Evolutionary conservation across 2,329 filamentous ascomycete genomes (phyloP).

Genomic region (Neoscytalidium dimidiatum): DNA sequence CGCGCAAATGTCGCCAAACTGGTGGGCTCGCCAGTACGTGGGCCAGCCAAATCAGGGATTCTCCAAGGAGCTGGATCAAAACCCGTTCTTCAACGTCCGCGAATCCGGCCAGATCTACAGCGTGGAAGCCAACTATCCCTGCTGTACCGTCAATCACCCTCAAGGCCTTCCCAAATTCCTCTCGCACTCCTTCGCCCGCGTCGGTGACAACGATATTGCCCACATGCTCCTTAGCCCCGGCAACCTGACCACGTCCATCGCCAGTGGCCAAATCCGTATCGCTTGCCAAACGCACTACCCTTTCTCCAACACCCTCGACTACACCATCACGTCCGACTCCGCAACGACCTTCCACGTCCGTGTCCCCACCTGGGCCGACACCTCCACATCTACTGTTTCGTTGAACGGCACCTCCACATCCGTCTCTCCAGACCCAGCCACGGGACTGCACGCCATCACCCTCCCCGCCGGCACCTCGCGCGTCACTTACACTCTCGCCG

Average conservation of each 20-base stretch:
- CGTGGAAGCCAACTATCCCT: conserved; percentile 53
- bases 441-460: conserved; percentile 41
- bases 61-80: conserved; percentile 41
- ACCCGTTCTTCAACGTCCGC: conserved; percentile 54
- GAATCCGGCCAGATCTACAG: conserved; percentile 51
- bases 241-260: conserved; percentile 38
- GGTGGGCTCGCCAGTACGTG: conserved; percentile 61
- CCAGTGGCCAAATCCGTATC: conserved; percentile 42
- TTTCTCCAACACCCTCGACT: conserved; percentile 43
- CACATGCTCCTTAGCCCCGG: conserved; percentile 55
- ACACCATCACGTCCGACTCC: conserved; percentile 39
- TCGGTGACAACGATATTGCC: conserved; percentile 48
- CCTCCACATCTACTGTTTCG: conserved; percentile 16
- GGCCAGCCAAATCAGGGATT: conserved; percentile 56
- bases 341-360: conserved; percentile 49
- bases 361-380: conserved; percentile 47
- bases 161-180: conserved; percentile 60
- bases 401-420: conserved; percentile 20
- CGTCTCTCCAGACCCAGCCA: conserved; percentile 35
- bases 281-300: conserved; percentile 54
- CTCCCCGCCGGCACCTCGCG: conserved; percentile 36
- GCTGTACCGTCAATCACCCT: conserved; percentile 61
- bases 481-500: conserved; percentile 36
- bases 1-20: conserved; percentile 52
- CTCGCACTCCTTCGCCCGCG: conserved; percentile 45